Evolutionary conservation across 805 yeast genomes (phyloP).

Genomic region (Komagataella pastoris): DNA sequence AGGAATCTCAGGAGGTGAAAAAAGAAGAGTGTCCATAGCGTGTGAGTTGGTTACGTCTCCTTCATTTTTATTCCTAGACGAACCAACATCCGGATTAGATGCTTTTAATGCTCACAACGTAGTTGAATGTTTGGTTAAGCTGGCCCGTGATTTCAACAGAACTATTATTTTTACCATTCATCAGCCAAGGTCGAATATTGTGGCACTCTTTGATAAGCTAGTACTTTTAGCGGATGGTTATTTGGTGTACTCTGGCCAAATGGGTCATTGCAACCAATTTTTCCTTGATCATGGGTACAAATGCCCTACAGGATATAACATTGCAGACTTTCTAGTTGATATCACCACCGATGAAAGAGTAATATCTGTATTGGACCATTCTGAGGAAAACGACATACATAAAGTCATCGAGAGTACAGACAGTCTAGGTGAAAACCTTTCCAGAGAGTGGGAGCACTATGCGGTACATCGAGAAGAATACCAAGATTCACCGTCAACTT

Average conservation of each 20-base stretch:
- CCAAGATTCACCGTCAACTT: constrained; percentile 12
- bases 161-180: constrained; percentile 90
- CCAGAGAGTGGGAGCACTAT: constrained; percentile 78
- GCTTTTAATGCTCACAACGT: constrained; percentile 90
- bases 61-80: constrained; percentile 70
- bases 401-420: constrained; percentile 3
- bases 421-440: constrained; percentile 27
- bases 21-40: constrained; percentile 84
- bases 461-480: constrained; percentile 73
- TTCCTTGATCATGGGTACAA: constrained; percentile 62
- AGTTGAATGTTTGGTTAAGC: constrained; percentile 66
- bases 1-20: constrained; percentile 92
- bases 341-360: constrained; percentile 57
- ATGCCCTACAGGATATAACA: constrained; percentile 84
- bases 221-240: constrained; percentile 75
- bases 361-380: constrained; percentile 5
- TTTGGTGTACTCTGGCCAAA: constrained; percentile 80
- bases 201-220: constrained; percentile 76
- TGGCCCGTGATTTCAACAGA: constrained; percentile 71
- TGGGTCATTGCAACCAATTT: constrained; percentile 60
- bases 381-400: constrained; percentile 5
- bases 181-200: constrained; percentile 94
- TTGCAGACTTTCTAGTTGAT: constrained; percentile 90
- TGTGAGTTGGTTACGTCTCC: constrained; percentile 89
- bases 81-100: constrained; percentile 93